phyloP scores from a whole-genome alignment of 2,329 filamentous ascomycete genomes.

The Calonectria pauciramosa region DNA sequence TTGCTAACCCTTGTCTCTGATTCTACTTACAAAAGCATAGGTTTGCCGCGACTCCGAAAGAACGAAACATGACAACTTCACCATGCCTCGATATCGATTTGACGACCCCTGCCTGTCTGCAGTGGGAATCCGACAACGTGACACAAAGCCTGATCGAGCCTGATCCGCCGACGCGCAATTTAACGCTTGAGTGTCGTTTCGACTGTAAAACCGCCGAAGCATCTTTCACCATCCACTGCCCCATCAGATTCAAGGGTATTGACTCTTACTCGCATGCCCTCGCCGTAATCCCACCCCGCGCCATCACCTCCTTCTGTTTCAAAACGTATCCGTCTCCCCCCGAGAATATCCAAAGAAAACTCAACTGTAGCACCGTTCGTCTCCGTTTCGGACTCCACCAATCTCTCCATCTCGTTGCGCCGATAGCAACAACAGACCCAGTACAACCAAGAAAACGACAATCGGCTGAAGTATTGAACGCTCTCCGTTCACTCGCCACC shows the following conservation, averaged over 20 bases:
- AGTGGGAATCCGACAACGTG: slow-evolving; percentile 13
- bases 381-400: slow-evolving; percentile 6
- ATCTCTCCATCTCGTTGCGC: slow-evolving; percentile 4
- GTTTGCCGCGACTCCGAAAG: neutral
- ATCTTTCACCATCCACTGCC: slow-evolving; percentile 16
- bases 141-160: slow-evolving; percentile 14
- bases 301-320: slow-evolving; percentile 21
- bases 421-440: slow-evolving; percentile 8
- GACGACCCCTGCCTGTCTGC: slow-evolving; percentile 12
- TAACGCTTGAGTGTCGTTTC: slow-evolving; percentile 13
- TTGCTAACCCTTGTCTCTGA: neutral
- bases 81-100: slow-evolving; percentile 13
- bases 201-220: slow-evolving; percentile 1
- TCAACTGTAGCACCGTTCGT: slow-evolving; percentile 18
- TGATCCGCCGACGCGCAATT: slow-evolving; percentile 13
- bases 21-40: slow-evolving; percentile 7
- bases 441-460: slow-evolving; percentile 16
- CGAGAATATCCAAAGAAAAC: slow-evolving; percentile 6
- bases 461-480: slow-evolving; percentile 9
- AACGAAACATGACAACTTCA: slow-evolving; percentile 7
- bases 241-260: slow-evolving; percentile 17
- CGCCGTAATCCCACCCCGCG: neutral
- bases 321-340: slow-evolving; percentile 4
- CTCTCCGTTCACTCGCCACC: slow-evolving; percentile 12
- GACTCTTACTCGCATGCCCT: slow-evolving; percentile 12